A percentile compares a stretch with the other conserved stretches of the same genome.
Conservation (phyloP, 2,329 filamentous ascomycete genomes). For the Blastomyces silverae region DNA sequence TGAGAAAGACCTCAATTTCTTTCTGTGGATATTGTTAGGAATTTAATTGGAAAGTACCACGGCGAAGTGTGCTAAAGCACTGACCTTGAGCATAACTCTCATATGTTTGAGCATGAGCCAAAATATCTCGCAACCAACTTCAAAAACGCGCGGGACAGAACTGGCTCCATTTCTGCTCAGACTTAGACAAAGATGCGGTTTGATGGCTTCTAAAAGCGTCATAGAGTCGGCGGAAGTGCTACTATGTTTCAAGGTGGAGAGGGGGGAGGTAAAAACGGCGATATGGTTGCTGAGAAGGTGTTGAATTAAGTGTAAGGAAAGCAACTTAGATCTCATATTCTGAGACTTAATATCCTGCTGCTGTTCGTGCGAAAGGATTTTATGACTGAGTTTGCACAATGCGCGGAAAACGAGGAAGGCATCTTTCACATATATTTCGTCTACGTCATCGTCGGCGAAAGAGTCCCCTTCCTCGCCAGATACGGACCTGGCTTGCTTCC, state of each 20-base stretch:
- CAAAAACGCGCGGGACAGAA: conserved; percentile 84
- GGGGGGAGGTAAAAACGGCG: conserved; percentile 78
- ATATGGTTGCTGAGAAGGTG: conserved; percentile 93
- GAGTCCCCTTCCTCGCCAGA: conserved; percentile 38
- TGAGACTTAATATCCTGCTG: conserved; percentile 88
- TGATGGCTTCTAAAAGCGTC: conserved; percentile 86
- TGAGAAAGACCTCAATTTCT: conserved; percentile 95
- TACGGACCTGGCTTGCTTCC: conserved; percentile 41
- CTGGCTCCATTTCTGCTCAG: conserved; percentile 93
- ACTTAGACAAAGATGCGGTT: conserved; percentile 93
- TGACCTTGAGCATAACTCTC: conserved; percentile 83
- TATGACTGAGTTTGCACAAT: conserved; percentile 95
- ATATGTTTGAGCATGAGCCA: conserved; percentile 95
- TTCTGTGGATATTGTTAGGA: conserved; percentile 50
- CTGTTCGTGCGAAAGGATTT: conserved; percentile 80
- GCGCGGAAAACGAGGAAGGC: conserved; percentile 95
- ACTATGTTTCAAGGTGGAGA: conserved; percentile 87
- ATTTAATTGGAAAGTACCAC: not conserved
- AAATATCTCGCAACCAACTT: conserved; percentile 94
- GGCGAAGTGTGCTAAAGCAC: conserved; percentile 24
- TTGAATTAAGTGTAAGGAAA: conserved; percentile 92
- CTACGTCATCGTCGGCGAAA: conserved; percentile 59
- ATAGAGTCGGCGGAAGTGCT: conserved; percentile 76
- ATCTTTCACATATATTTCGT: conserved; percentile 95
- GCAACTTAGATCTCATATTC: conserved; percentile 92